Evolutionary conservation across 139 green algal species (phyloP), one percentile per base, ranked within the genome.

Genomic region (Chlorella sorokiniana): DNA sequence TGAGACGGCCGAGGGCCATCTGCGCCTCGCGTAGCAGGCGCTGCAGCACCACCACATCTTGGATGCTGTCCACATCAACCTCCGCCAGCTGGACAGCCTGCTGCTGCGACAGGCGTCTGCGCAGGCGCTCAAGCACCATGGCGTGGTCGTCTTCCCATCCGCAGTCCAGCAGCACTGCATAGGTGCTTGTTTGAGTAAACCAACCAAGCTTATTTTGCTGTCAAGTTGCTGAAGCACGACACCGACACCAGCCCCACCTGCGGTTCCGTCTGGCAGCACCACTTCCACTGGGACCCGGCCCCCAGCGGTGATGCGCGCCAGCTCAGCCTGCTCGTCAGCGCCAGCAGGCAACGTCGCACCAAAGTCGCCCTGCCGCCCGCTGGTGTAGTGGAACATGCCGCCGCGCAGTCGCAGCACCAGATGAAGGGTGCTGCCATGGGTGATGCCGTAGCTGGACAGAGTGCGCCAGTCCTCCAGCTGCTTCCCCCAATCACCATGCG

Each of bases 391-490:
- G 31, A 69, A 25, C 62, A 69, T 69, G 9, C 62, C 33, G 27
- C 68, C 68, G 33, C 68, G 25, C 68, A 74, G 68, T 25, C 25
- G 27, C 4, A 74, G 40, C 27, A 74, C 27, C 25, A 74, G 29
- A 27, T 54, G 68, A 8, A 69, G n/a, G 11, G 62, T 69, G 31
- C 31, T 23, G 4, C 42, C 93, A 90, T 96, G 96, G 89, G 96
- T 90, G 78, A 97, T 97, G 89, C 96, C 95, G 92, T 97, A 98
- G 86, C 96, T 92, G 5, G 92, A 91, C 71, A 98, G 90, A 23
- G 94, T 98, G 84, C 94, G 91, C 40, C 94, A 94, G 77, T 98
- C 95, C 89, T 98, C 93, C 78, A 98, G 93, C 91, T 98, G 95
- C 89, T 98, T 98, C 83, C 95, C 23, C 93, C 93, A 76, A 98